Evolutionary conservation across 1,139 yeast species (phyloP).

Genomic region (Lodderomyces parapsilosis): DNA sequence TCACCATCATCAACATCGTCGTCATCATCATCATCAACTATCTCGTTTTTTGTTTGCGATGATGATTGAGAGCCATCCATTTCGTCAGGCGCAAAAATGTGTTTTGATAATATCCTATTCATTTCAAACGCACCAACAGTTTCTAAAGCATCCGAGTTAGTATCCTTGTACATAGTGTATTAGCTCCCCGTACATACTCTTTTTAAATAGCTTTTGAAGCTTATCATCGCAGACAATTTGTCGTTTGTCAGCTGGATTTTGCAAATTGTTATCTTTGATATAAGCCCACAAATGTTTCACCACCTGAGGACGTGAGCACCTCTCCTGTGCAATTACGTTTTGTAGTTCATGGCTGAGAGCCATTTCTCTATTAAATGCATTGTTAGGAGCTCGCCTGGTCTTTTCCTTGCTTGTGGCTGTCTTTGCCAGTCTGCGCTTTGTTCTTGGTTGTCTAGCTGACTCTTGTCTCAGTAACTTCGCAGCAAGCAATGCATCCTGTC

Average conservation of each 20-base stretch:
- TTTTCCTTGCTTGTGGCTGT: slow-evolving; percentile 2
- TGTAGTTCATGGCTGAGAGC: slow-evolving; percentile 52
- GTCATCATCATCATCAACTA: slow-evolving; percentile 6
- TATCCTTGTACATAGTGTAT: no score
- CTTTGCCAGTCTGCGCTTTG: slow-evolving; percentile 3
- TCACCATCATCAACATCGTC: not conserved
- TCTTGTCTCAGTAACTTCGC: slow-evolving; percentile 42
- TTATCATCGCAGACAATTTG: slow-evolving; percentile 68
- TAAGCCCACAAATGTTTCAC: slow-evolving; percentile 75
- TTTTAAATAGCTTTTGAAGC: slow-evolving; percentile 57
- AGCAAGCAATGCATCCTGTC: slow-evolving; percentile 47
- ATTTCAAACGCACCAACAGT: slow-evolving; percentile 63
- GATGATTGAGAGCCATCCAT: slow-evolving; percentile 7
- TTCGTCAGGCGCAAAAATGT: slow-evolving; percentile 49
- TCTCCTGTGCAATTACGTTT: slow-evolving; percentile 38
- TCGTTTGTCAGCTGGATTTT: slow-evolving; percentile 67
- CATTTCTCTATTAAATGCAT: slow-evolving; percentile 38
- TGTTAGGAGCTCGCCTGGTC: slow-evolving; percentile 17
- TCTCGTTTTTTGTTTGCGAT: slow-evolving; percentile 4
- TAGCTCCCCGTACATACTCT: slow-evolving; percentile 25
- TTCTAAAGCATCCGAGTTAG: no score
- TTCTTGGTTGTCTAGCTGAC: slow-evolving; percentile 10
- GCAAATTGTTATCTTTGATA: slow-evolving; percentile 62
- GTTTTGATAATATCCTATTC: slow-evolving; percentile 58
- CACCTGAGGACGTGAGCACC: slow-evolving; percentile 64